Conservation (phyloP, 306 rosid species). For the Carpinus fangiana region DNA sequence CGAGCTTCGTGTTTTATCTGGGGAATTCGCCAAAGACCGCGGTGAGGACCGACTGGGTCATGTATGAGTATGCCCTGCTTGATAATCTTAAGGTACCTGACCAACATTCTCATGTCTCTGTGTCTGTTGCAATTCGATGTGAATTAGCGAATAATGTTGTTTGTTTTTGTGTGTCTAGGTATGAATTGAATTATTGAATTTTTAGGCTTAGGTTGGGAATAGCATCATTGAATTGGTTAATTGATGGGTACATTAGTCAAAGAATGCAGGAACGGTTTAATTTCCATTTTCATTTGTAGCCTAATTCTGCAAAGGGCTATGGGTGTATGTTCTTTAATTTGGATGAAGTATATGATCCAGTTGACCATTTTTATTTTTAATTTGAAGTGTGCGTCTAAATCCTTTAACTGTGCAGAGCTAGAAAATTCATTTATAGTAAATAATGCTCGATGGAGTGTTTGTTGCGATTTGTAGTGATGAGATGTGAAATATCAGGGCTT, state of each 20-base stretch:
- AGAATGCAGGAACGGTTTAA: not conserved
- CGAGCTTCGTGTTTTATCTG: slow-evolving; percentile 48
- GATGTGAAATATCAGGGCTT: not conserved
- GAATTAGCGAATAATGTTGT: not conserved
- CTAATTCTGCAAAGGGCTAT: not conserved
- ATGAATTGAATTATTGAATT: not conserved
- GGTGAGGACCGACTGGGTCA: slow-evolving; percentile 45
- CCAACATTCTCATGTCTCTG: not conserved
- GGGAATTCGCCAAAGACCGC: slow-evolving; percentile 42
- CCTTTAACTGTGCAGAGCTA: too few relatives aligned
- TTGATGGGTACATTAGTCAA: not conserved
- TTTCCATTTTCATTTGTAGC: not conserved
- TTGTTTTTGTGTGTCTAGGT: not conserved
- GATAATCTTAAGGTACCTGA: slow-evolving; percentile 48
- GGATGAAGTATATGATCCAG: not conserved
- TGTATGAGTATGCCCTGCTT: slow-evolving; percentile 57
- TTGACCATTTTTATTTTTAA: too few relatives aligned
- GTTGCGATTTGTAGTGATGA: not conserved
- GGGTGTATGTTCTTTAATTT: not conserved
- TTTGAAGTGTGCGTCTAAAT: too few relatives aligned
- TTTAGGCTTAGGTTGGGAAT: not conserved
- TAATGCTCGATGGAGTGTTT: not conserved
- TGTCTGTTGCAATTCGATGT: not conserved
- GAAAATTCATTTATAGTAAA: too few relatives aligned
- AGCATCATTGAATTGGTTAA: not conserved